These are phyloP conservation scores for Blastomyces parvus DNA, from an alignment of 2,329 filamentous ascomycete genomes.

Conservation along the genomic window DNA sequence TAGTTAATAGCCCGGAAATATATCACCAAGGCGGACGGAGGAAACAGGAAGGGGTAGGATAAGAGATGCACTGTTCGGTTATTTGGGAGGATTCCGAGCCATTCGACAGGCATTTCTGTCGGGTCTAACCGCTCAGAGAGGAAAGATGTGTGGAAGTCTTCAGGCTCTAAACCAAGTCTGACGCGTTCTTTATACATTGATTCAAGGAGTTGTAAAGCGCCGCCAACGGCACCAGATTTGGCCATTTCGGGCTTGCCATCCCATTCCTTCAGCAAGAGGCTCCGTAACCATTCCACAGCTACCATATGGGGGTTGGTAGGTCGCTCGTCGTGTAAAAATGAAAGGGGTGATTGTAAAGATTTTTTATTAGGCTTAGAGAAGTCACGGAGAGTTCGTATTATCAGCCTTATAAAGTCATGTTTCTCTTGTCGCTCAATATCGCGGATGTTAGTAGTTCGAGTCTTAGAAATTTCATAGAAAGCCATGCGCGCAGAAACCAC, in stretches of 20 bases:
- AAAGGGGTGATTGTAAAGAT: neutral
- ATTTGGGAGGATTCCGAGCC: slow-evolving; percentile 53
- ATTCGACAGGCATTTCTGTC: slow-evolving; percentile 63
- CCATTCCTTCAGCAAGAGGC: slow-evolving; percentile 71
- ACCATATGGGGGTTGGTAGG: slow-evolving; percentile 25
- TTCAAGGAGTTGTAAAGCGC: slow-evolving; percentile 63
- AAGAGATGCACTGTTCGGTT: slow-evolving; percentile 63
- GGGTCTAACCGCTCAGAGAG: slow-evolving; percentile 67
- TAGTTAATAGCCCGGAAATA: slow-evolving; percentile 89
- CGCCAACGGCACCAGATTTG: slow-evolving; percentile 62
- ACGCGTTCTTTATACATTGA: slow-evolving; percentile 63
- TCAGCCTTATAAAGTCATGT: slow-evolving; percentile 25
- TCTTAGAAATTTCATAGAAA: slow-evolving; percentile 40
- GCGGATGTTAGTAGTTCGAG: slow-evolving; percentile 23
- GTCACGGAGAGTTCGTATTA: slow-evolving; percentile 29
- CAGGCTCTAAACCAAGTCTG: slow-evolving; percentile 55
- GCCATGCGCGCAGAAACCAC: slow-evolving; percentile 42
- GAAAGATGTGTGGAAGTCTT: slow-evolving; percentile 65
- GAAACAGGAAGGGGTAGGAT: slow-evolving; percentile 73
- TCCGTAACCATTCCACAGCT: slow-evolving; percentile 42
- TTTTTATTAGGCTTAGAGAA: slow-evolving; percentile 1
- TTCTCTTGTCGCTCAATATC: slow-evolving; percentile 24
- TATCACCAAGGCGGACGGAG: slow-evolving; percentile 58
- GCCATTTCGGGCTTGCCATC: slow-evolving; percentile 62
- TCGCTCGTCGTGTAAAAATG: slow-evolving; percentile 11